Percentiles rank a stretch among this genome's conserved stretches.
Conservation (phyloP, 2,329 filamentous ascomycete genomes). For the Fusarium fujikuroi region DNA sequence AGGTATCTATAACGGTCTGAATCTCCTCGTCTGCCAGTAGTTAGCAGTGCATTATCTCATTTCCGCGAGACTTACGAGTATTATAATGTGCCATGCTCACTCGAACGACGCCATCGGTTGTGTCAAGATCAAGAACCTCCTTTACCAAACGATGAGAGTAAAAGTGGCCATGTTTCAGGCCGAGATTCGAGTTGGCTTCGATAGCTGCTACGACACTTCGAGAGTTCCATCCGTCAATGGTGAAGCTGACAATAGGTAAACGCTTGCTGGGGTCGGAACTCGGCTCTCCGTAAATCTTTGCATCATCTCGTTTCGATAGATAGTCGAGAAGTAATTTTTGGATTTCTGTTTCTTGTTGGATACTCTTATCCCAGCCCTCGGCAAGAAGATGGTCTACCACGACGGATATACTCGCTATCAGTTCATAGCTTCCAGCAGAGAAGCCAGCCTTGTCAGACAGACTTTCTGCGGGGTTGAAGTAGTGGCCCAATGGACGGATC, state of each 20-base stretch:
- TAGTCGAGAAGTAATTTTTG: constrained; percentile 70
- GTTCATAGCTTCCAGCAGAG: constrained; percentile 77
- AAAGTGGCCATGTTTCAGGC: constrained; percentile 74
- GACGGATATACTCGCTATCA: constrained; percentile 69
- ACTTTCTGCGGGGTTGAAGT: constrained; percentile 70
- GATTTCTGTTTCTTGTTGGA: constrained; percentile 68
- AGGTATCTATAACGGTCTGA: neutral
- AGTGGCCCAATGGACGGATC: constrained; percentile 69
- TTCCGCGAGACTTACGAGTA: constrained; percentile 59
- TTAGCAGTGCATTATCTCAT: neutral
- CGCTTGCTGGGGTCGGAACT: constrained; percentile 59
- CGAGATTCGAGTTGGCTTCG: constrained; percentile 67
- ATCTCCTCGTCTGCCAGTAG: neutral
- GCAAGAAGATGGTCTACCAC: constrained; percentile 70
- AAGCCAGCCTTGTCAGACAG: constrained; percentile 75
- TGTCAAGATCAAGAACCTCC: constrained; percentile 66
- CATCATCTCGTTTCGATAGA: constrained; percentile 60
- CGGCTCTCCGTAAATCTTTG: constrained; percentile 69
- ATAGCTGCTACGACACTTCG: constrained; percentile 70
- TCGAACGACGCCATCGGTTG: constrained; percentile 70
- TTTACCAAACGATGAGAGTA: constrained; percentile 72
- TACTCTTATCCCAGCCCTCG: constrained; percentile 62
- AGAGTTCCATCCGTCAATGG: constrained; percentile 66
- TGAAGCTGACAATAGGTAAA: constrained; percentile 75
- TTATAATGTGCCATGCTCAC: constrained; percentile 82